phyloP scores from a whole-genome alignment of 2,329 filamentous ascomycete genomes.

The Emericellopsis atlantica region DNA sequence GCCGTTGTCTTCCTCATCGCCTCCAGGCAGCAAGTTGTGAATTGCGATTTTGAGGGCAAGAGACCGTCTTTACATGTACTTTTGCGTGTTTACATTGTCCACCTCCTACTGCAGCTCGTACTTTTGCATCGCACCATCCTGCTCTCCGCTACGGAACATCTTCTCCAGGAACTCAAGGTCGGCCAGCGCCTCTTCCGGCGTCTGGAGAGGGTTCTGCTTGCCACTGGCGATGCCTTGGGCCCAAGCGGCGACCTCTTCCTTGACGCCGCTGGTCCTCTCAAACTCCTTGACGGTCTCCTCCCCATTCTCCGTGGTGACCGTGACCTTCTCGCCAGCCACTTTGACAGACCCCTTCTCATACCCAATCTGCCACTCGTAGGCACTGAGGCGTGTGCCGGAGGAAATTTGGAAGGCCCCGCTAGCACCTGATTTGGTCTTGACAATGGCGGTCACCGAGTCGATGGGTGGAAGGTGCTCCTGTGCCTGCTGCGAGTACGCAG shows the following conservation, averaged over 20 bases:
- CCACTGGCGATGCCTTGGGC: slow-evolving; percentile 37
- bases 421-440: slow-evolving; percentile 39
- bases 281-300: slow-evolving; percentile 26
- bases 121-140: slow-evolving; percentile 23
- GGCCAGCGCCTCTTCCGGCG: slow-evolving; percentile 42
- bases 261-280: slow-evolving; percentile 38
- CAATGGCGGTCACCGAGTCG: slow-evolving; percentile 51
- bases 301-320: slow-evolving; percentile 16
- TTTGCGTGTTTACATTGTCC: background rate
- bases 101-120: slow-evolving; percentile 21
- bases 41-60: background rate
- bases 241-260: slow-evolving; percentile 49
- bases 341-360: slow-evolving; percentile 45
- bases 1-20: background rate
- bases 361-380: slow-evolving; percentile 42
- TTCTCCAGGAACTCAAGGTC: slow-evolving; percentile 48
- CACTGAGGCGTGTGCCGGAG: slow-evolving; percentile 39
- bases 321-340: slow-evolving; percentile 30
- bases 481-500: slow-evolving; percentile 41
- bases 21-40: slow-evolving; percentile 6
- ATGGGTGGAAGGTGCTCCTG: slow-evolving; percentile 48
- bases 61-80: background rate
- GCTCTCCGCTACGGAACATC: slow-evolving; percentile 33
- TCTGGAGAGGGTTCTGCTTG: slow-evolving; percentile 34
- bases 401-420: slow-evolving; percentile 45